Evolutionary conservation across 225 moss, liverwort and hornwort species (phyloP).

Genomic region (Rhytidiadelphus loreus): DNA sequence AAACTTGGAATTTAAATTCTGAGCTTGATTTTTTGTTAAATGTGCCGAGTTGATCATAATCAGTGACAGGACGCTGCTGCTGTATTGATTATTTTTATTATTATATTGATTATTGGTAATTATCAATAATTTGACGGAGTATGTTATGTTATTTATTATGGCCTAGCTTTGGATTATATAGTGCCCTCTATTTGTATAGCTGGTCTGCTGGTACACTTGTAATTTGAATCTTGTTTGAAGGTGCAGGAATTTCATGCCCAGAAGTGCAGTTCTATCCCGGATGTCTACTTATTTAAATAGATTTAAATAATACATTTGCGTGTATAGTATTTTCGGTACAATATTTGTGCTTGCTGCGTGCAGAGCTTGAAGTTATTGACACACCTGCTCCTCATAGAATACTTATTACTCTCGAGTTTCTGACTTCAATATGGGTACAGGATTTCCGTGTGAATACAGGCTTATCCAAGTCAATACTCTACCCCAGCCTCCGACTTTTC

Average conservation of each 20-base stretch:
- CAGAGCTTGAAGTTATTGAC: not conserved
- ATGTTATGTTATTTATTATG: not conserved
- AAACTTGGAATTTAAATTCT: constrained; percentile 4
- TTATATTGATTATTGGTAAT: constrained; percentile 8
- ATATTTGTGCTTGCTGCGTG: not conserved
- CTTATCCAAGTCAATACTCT: too few species aligned
- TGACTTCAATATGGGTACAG: not conserved
- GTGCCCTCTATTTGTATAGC: not conserved
- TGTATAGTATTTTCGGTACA: not conserved
- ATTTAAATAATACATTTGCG: not conserved
- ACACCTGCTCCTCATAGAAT: not conserved
- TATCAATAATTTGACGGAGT: not conserved
- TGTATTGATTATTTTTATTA: constrained; percentile 13
- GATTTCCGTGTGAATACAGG: not conserved
- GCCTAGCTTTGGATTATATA: not conserved
- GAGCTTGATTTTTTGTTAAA: constrained; percentile 20
- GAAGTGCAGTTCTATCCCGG: not conserved
- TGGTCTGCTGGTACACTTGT: not conserved
- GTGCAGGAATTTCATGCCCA: not conserved
- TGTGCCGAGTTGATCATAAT: constrained; percentile 21
- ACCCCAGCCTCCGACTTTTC: not conserved
- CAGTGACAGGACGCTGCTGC: constrained; percentile 10
- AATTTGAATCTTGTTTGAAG: not conserved
- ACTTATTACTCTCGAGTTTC: not conserved
- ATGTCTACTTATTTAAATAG: not conserved